Percentiles rank a stretch among this genome's conserved stretches.
Evolutionary conservation across 768 basidiomycete genomes (phyloP).

Genomic region (Russula olivacea): DNA sequence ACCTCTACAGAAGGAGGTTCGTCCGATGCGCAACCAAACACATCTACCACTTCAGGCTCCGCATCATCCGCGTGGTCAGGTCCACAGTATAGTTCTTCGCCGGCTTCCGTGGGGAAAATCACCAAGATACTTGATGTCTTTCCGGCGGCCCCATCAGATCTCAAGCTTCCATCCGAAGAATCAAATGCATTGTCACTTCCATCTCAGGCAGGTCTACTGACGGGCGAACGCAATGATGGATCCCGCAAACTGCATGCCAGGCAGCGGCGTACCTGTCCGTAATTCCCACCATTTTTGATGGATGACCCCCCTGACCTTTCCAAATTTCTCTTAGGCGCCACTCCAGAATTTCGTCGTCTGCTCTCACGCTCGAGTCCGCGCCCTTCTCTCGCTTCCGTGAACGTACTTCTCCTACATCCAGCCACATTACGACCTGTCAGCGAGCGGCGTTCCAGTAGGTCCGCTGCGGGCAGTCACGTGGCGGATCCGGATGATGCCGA

Average conservation of each 20-base stretch:
- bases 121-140: slow-evolving; percentile 13
- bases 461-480: background rate
- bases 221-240: background rate
- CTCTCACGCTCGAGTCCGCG: slow-evolving; percentile 15
- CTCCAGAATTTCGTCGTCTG: background rate
- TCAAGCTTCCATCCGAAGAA: background rate
- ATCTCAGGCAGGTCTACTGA: background rate
- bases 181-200: background rate
- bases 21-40: background rate
- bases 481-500: background rate
- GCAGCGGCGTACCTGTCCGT: slow-evolving; percentile 3
- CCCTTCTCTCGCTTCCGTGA: slow-evolving; percentile 17
- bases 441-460: background rate
- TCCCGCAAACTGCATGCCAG: background rate
- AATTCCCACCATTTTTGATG: background rate
- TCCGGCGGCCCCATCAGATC: background rate
- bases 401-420: slow-evolving; percentile 18
- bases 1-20: slow-evolving; percentile 5
- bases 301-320: background rate
- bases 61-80: slow-evolving; percentile 4
- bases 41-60: background rate
- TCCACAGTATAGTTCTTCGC: slow-evolving; percentile 1
- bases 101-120: background rate
- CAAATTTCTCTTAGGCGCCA: background rate
- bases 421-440: slow-evolving; percentile 15